Evolutionary conservation across 768 basidiomycete genomes (phyloP).

Genomic region (Psilocybe cyanescens): DNA sequence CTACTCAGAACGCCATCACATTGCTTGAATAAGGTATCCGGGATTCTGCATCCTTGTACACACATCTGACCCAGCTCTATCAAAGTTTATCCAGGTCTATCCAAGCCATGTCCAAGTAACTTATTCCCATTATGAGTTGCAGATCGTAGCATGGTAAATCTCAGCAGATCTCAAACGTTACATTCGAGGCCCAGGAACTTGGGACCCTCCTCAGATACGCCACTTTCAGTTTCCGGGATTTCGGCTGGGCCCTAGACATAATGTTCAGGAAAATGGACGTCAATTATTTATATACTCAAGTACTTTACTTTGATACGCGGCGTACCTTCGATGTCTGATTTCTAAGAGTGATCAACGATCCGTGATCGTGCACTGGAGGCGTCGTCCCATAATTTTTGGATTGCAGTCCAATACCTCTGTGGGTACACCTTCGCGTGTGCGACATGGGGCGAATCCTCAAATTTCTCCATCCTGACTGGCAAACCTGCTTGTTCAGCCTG

Average conservation of each 20-base stretch:
- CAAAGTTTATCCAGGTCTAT: neutral
- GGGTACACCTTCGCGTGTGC: conserved; percentile 48
- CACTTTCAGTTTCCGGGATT: neutral
- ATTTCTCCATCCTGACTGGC: conserved; percentile 37
- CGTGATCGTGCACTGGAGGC: conserved; percentile 15
- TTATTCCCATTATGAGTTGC: neutral
- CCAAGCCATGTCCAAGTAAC: neutral
- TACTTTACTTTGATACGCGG: too few species aligned
- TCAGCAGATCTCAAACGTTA: neutral
- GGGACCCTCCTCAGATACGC: neutral
- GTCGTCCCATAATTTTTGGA: conserved; percentile 40
- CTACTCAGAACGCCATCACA: neutral
- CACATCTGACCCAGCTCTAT: neutral
- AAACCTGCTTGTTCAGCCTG: conserved; percentile 35
- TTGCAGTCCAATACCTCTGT: conserved; percentile 45
- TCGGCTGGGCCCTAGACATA: neutral
- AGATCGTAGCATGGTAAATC: neutral
- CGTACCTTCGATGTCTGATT: neutral
- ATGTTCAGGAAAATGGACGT: neutral
- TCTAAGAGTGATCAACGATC: neutral
- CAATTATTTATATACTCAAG: too few species aligned
- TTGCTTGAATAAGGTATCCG: neutral
- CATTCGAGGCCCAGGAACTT: neutral
- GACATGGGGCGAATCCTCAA: conserved; percentile 46
- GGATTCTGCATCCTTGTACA: neutral